Conservation (phyloP, 2,329 filamentous ascomycete genomes). For the Scopulariopsis brevicaulis region DNA sequence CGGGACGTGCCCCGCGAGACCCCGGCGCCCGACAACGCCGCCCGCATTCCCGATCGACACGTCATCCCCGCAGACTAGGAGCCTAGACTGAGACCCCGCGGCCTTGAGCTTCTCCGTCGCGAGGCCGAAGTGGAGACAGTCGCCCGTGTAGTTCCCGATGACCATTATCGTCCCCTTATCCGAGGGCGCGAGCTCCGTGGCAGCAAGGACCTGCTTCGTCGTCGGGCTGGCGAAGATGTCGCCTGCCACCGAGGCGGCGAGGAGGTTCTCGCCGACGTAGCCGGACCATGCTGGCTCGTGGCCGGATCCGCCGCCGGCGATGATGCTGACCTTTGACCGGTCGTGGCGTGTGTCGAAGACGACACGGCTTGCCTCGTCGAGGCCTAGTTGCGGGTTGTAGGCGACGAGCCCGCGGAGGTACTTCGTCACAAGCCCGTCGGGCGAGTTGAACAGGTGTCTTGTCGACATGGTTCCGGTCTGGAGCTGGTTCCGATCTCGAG, state of each 20-base stretch:
- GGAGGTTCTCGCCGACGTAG: conserved; percentile 50
- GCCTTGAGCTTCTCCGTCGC: conserved; percentile 47
- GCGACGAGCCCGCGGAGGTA: conserved; percentile 34
- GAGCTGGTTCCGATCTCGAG: too few relatives aligned
- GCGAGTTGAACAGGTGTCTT: conserved; percentile 38
- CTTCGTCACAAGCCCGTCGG: conserved; percentile 36
- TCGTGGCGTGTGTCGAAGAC: conserved; percentile 35
- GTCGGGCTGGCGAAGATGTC: conserved; percentile 55
- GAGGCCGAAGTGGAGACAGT: conserved; percentile 50
- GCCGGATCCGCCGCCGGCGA: conserved; percentile 44
- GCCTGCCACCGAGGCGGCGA: conserved; percentile 48
- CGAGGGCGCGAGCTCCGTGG: conserved; percentile 42
- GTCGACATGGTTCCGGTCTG: conserved; percentile 29
- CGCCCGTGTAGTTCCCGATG: conserved; percentile 55
- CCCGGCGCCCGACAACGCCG: conserved; percentile 44
- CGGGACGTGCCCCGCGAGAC: conserved; percentile 48
- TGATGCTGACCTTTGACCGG: conserved; percentile 32
- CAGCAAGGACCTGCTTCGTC: conserved; percentile 50
- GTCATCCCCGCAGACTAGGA: conserved; percentile 51
- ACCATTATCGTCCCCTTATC: conserved; percentile 45
- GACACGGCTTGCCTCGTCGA: conserved; percentile 39
- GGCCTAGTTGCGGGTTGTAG: conserved; percentile 37
- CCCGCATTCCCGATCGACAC: conserved; percentile 49
- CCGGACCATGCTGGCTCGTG: conserved; percentile 54
- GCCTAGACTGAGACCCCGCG: conserved; percentile 35